phyloP scores from a whole-genome alignment of 2,329 filamentous ascomycete genomes.

The Fusarium mexicanum region DNA sequence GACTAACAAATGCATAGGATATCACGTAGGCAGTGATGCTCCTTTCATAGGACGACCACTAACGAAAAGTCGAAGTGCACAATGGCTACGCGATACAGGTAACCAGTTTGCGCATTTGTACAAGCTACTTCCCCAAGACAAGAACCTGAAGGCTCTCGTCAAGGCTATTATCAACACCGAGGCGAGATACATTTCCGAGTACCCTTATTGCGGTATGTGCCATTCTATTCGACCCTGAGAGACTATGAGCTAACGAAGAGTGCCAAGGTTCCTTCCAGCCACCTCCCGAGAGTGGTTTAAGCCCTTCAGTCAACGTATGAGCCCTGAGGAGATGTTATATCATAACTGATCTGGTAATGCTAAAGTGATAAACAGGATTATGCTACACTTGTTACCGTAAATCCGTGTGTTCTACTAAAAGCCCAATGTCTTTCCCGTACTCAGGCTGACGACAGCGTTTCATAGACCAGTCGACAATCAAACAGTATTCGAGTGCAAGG shows the following conservation, averaged over 20 bases:
- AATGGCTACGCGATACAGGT: slow-evolving; percentile 18
- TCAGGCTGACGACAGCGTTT: not conserved
- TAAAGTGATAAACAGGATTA: not conserved
- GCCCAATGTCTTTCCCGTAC: too few species aligned
- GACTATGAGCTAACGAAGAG: not conserved
- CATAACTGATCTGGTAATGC: not conserved
- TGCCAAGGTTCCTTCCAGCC: slow-evolving; percentile 12
- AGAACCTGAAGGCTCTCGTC: slow-evolving; percentile 6
- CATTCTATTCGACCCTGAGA: accelerated
- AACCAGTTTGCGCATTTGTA: slow-evolving; percentile 27
- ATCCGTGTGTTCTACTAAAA: not conserved
- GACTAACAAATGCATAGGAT: not conserved
- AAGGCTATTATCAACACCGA: slow-evolving; percentile 27
- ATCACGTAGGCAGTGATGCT: not conserved
- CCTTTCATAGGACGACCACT: not conserved
- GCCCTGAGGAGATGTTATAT: not conserved
- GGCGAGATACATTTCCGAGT: slow-evolving; percentile 14
- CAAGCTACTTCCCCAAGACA: slow-evolving; percentile 9
- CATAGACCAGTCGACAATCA: slow-evolving; percentile 17
- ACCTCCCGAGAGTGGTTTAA: slow-evolving; percentile 12
- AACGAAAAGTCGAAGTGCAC: not conserved
- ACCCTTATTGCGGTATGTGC: slow-evolving; percentile 16
- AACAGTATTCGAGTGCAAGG: slow-evolving; percentile 23
- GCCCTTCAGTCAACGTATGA: slow-evolving; percentile 12
- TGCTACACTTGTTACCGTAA: slow-evolving; percentile 3